These are phyloP conservation scores for Bacidia gigantensis DNA, from an alignment of 495 filamentous ascomycete genomes.

Conservation along the genomic window DNA sequence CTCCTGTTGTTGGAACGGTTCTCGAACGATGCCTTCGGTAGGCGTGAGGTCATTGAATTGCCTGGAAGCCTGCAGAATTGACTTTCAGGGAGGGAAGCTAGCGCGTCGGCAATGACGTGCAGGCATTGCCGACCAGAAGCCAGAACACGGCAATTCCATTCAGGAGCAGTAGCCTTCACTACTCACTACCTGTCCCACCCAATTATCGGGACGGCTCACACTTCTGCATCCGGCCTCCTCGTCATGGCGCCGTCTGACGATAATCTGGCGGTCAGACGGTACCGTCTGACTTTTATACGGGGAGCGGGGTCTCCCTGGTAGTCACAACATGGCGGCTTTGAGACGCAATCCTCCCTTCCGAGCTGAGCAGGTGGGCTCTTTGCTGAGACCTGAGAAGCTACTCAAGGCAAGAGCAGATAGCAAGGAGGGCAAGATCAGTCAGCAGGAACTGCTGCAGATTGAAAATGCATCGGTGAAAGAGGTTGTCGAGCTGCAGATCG, in stretches of 20 bases:
- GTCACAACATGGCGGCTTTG: not conserved
- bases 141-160: not conserved
- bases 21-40: too few species aligned
- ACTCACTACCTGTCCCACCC: not conserved
- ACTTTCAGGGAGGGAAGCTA: not conserved
- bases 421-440: slow-evolving; percentile 33
- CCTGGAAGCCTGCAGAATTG: too few species aligned
- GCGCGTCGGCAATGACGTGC: not conserved
- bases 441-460: slow-evolving; percentile 29
- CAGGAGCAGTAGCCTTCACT: not conserved
- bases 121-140: not conserved
- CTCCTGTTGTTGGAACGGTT: too few species aligned
- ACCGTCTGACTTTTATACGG: not conserved
- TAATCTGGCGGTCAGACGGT: not conserved
- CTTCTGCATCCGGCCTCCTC: not conserved
- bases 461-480: slow-evolving; percentile 57
- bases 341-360: slow-evolving; percentile 55
- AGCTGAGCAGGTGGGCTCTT: slow-evolving; percentile 73
- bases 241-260: not conserved
- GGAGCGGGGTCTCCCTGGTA: not conserved
- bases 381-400: slow-evolving; percentile 58
- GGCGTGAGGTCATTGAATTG: too few species aligned
- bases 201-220: not conserved
- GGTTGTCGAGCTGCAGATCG: slow-evolving; percentile 49
- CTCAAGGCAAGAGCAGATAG: slow-evolving; percentile 47